Evolutionary conservation across 2,329 filamentous ascomycete species (phyloP), one percentile per base, ranked within the genome.

Genomic region (Epichloe coenophiala): DNA sequence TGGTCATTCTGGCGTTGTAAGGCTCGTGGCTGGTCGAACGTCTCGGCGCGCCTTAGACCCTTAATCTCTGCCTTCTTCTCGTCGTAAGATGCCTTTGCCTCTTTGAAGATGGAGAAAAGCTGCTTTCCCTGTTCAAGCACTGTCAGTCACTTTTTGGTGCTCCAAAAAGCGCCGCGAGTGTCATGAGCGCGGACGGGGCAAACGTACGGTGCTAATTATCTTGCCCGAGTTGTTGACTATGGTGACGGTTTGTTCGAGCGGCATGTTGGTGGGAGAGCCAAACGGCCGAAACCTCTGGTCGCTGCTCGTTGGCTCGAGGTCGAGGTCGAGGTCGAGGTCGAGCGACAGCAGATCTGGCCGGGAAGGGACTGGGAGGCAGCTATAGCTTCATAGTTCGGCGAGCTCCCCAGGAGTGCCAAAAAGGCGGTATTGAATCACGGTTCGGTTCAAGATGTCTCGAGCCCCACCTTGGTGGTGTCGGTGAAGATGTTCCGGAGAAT

Each of bases 161-260:
- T 19, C 38, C 8, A 9, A 46, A 40, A n/a, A 27, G 9, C 13
- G 6, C 27, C 17, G 19, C 9, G 8, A 39, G 39, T 6, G n/a
- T 27, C 7, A 7, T 17, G 38, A 35, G 39, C 36, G 23, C 5
- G 13, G 31, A 42, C n/a, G 19, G 35, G 44, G 49, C 47, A 17
- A 11, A 74, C 84, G 66, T 75, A 90, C 88, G 53, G 84, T 93
- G 74, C 83, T 90, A 59, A 95, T 87, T 48, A 95, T 83, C 70
- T 95, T 94, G 61, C 88, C 88, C 52, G 88, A 93, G 61, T 77
- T 89, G 72, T 95, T 93, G 68, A 95, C 84, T 61, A 95, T 86
- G 57, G 88, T 90, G 58, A 95, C 82, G 47, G 87, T 91, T 68
- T 95, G 84, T 49, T 72, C 68, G 55, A 74, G 66, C 44, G 69